Percentiles rank a stretch among this genome's conserved stretches.
Evolutionary conservation across 768 basidiomycete genomes (phyloP).

Genomic region (Solioccasus polychromus): DNA sequence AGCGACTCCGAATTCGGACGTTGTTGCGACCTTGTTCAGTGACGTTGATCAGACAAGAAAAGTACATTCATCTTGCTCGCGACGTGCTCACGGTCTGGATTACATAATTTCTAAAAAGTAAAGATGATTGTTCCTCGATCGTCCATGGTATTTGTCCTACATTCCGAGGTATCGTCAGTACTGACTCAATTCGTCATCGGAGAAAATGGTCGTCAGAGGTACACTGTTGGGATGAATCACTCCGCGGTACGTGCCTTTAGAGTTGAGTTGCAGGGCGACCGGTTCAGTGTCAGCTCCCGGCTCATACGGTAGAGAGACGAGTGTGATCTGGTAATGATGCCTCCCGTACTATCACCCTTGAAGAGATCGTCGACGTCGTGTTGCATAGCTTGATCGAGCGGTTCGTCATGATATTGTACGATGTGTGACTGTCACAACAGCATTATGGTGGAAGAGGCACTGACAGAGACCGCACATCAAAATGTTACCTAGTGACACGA

Average conservation of each 20-base stretch:
- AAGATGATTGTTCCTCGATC: no score
- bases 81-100: no score
- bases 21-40: no score
- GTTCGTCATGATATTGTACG: slow-evolving; percentile 55
- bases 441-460: slow-evolving; percentile 75
- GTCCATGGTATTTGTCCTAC: no score
- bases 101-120: no score
- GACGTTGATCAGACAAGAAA: no score
- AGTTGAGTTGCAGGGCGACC: slow-evolving; percentile 77
- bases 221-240: slow-evolving; percentile 66
- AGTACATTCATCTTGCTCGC: no score
- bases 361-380: slow-evolving; percentile 57
- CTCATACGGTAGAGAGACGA: neutral
- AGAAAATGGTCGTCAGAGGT: slow-evolving; percentile 74
- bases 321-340: slow-evolving; percentile 53
- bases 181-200: slow-evolving; percentile 51
- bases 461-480: slow-evolving; percentile 25
- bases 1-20: no score
- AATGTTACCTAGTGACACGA: neutral
- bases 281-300: slow-evolving; percentile 3
- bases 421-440: slow-evolving; percentile 62
- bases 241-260: slow-evolving; percentile 80
- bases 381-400: slow-evolving; percentile 53
- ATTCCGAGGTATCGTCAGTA: no score
- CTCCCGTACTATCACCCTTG: slow-evolving; percentile 62